phyloP scores from a whole-genome alignment of 2,329 filamentous ascomycete species.

The Fusarium penzigii region DNA sequence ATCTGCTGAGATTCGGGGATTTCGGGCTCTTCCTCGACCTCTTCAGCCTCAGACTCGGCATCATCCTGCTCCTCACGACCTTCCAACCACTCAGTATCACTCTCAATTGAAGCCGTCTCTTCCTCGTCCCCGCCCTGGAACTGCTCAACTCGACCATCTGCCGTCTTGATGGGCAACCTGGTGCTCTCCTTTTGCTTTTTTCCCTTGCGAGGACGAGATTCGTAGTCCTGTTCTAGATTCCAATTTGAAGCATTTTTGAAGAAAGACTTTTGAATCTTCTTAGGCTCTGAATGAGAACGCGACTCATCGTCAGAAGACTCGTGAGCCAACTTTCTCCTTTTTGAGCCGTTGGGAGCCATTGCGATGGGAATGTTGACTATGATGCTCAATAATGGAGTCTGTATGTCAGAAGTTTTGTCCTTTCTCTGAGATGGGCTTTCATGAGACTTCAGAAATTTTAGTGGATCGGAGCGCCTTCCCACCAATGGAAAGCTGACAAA shows the following conservation, averaged over 20 bases:
- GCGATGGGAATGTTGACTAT: constrained; percentile 9
- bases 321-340: constrained; percentile 61
- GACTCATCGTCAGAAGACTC: constrained; percentile 48
- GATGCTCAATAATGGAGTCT: constrained; percentile 8
- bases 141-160: constrained; percentile 71
- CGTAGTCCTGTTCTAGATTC: constrained; percentile 92
- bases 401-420: constrained; percentile 20
- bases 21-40: constrained; percentile 56
- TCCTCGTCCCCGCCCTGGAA: constrained; percentile 53
- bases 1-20: constrained; percentile 80
- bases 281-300: constrained; percentile 33
- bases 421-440: constrained; percentile 16
- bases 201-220: constrained; percentile 74
- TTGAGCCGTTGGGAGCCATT: constrained; percentile 54
- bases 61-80: constrained; percentile 57
- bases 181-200: constrained; percentile 75
- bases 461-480: background rate
- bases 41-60: constrained; percentile 49
- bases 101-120: constrained; percentile 59
- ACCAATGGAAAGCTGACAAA: background rate
- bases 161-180: constrained; percentile 82
- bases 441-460: constrained; percentile 16
- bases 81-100: constrained; percentile 65
- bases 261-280: constrained; percentile 62
- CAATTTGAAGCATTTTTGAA: constrained; percentile 77